Evolutionary conservation across 2,329 filamentous ascomycete genomes (phyloP), one percentile per base, ranked within the genome.

Genomic region (Domatiomyces globalis): DNA sequence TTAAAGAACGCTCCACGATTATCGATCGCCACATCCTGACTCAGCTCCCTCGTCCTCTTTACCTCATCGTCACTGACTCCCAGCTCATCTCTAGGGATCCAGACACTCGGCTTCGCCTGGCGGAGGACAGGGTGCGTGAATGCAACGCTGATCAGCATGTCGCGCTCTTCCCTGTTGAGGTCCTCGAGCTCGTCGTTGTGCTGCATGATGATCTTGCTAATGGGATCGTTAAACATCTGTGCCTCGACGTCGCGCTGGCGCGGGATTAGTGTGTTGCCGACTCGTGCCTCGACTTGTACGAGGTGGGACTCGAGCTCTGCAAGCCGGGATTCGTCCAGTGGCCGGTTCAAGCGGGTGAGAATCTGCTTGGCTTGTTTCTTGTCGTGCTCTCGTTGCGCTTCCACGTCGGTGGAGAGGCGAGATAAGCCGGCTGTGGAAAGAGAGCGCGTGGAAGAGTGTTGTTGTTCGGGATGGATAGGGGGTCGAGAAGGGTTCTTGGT

Each of bases 101-200:
- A 61, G 20, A 61, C 55, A n/a, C 54, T 46, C 18, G 59, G 58
- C 45, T 49, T 50, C 15, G 58, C 51, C 43, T 60, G 54, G 48
- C 58, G 53, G n/a, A 58, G 55, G 7, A 60, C 53, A 29, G 58
- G 58, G 51, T 61, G 58, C 46, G 56, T 58, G 46, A 61, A 61
- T 15, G 58, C 58, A 33, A 58, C 56, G 49, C 54, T 57, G 22
- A 58, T 51, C 47, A 60, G 49, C 43, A 57, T 56, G 27, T 57
- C 58, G 19, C 56, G 58, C 45, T 58, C 58, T 25, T 60, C 57
- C 5, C 46, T 50, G 12, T 48, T 56, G 25, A 61, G 25, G 47
- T 56, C 57, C n/a, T 57, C 56, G 27, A 61, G 46, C 27, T 58
- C 56, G 39, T 61, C 59, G 17, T 48, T 57, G 50, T 54, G 59